Base-by-base conservation (phyloP, 2,329 filamentous ascomycete genomes). In the Hysterium pulicare region DNA sequence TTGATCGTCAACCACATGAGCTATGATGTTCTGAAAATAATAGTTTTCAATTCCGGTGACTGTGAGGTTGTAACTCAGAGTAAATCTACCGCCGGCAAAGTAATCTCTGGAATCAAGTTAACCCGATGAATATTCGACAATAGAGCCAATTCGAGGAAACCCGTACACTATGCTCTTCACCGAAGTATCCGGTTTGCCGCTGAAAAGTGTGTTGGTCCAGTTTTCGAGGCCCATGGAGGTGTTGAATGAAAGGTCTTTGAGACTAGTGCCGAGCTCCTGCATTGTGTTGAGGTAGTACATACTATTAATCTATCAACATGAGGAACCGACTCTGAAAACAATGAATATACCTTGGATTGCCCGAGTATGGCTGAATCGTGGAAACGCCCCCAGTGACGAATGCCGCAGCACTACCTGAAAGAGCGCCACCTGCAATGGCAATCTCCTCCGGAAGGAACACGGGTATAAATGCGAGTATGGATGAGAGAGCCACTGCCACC, bases 1-100 rank as follows among this genome's bases (percentile, higher is more conserved):
- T 36, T 36, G 33, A 20, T 36, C 33, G 33, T 36, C 22, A 20
- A 36, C 33, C 5, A 36, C 33, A 22, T 36, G 13, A 17, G 33
- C 20, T 36, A 36, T 20, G 16, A 36, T 36, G 6, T 16, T 36
- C 17, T 36, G 33, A 15, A 36, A 36, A 15, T 36, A 36, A 20
- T 7, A 36, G 33, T 36, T 21, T 21, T 22, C 15, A 9, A 36
- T 36, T 9, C 10, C 19, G 16, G 13, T 9, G 9, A 20, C 33
- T 20, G 33, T 7, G 8, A 36, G 9, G 33, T 36, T 36, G 19
- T 36, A 36, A 22, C 19, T 36, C 5, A 36, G 9, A 16, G 33
- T 21, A 22, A 36, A 36, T 36, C 33, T 36, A 19, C 33, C 33
- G 6, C 33, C 33, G 6, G 33, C 33, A 15, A 36, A 36, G 19